Conservation (phyloP, 2,329 filamentous ascomycete species). For the Microdochium trichocladiopsis region DNA sequence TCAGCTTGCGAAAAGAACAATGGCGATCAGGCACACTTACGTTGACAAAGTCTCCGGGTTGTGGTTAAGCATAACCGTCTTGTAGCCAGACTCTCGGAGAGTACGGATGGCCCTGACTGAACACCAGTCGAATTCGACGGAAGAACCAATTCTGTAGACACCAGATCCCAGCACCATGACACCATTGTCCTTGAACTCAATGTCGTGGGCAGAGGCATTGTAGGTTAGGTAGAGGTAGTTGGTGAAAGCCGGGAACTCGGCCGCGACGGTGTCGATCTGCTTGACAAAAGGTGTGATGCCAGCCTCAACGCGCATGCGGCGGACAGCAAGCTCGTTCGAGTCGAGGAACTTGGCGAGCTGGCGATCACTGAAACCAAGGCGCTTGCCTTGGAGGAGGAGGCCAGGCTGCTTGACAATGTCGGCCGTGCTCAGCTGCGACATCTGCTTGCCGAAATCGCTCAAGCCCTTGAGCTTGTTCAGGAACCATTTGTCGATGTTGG, state of each 20-base stretch:
- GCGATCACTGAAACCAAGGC: conserved; percentile 88
- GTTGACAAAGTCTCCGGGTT: neutral
- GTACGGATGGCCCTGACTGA: conserved; percentile 92
- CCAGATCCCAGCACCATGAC: conserved; percentile 95
- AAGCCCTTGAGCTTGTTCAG: conserved; percentile 84
- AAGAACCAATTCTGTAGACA: conserved; percentile 95
- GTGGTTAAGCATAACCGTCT: conserved; percentile 70
- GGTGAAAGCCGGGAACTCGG: conserved; percentile 88
- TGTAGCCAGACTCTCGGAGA: conserved; percentile 73
- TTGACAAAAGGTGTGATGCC: conserved; percentile 87
- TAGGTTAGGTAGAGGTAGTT: conserved; percentile 98
- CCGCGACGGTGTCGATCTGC: conserved; percentile 97
- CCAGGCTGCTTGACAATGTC: conserved; percentile 58
- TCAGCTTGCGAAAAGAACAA: neutral
- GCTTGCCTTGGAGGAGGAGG: conserved; percentile 77
- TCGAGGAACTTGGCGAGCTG: conserved; percentile 92
- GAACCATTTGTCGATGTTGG: conserved; percentile 99
- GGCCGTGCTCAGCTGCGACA: conserved; percentile 58
- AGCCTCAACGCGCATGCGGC: conserved; percentile 75
- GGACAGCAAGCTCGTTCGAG: conserved; percentile 87
- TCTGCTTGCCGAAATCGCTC: conserved; percentile 78
- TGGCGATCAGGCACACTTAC: too few species aligned
- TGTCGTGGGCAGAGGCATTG: conserved; percentile 80
- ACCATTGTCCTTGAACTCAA: conserved; percentile 80
- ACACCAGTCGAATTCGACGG: conserved; percentile 99